A percentile compares a stretch with the other conserved stretches of the same genome.
Evolutionary conservation across 345 rosid species (phyloP).

Genomic region (Carallia brachiata): DNA sequence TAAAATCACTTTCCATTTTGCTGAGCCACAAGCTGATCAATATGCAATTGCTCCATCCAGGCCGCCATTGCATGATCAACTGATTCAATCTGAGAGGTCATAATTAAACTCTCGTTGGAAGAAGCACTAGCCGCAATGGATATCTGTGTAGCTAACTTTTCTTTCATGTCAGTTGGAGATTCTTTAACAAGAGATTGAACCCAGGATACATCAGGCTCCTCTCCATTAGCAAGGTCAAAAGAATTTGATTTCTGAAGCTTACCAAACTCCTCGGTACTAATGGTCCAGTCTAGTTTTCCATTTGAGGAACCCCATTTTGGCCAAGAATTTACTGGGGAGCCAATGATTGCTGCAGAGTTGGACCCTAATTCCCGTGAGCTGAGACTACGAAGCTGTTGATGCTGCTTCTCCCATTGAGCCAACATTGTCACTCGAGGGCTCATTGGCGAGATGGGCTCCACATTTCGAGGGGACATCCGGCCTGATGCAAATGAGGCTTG

Average conservation of each 20-base stretch:
- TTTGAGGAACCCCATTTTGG: conserved; percentile 84
- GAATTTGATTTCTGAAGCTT: conserved; percentile 36
- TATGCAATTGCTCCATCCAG: conserved; percentile 50
- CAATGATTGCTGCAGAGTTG: conserved; percentile 29
- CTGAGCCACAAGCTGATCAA: conserved; percentile 68
- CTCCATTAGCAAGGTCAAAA: conserved; percentile 32
- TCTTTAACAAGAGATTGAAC: conserved; percentile 56
- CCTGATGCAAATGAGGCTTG: conserved; percentile 57
- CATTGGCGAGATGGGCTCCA: conserved; percentile 69
- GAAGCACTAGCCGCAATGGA: conserved; percentile 25
- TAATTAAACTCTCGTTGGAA: conserved; percentile 29
- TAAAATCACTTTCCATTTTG: conserved; percentile 49
- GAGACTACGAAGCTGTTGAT: conserved; percentile 38
- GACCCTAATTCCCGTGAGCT: conserved; percentile 52
- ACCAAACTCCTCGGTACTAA: conserved; percentile 35
- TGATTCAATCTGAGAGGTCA: conserved; percentile 39
- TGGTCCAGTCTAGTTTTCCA: conserved; percentile 57
- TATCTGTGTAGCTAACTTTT: conserved; percentile 29
- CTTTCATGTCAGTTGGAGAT: conserved; percentile 46
- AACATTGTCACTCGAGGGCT: conserved; percentile 42
- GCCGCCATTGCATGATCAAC: conserved; percentile 61
- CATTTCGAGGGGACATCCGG: conserved; percentile 82
- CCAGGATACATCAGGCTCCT: conserved; percentile 55
- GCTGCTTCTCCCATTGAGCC: conserved; percentile 61
- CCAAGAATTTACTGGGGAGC: conserved; percentile 45